These are phyloP conservation scores for Botrytis squamosa DNA, from an alignment of 2,329 filamentous ascomycete species.

Conservation along the genomic window DNA sequence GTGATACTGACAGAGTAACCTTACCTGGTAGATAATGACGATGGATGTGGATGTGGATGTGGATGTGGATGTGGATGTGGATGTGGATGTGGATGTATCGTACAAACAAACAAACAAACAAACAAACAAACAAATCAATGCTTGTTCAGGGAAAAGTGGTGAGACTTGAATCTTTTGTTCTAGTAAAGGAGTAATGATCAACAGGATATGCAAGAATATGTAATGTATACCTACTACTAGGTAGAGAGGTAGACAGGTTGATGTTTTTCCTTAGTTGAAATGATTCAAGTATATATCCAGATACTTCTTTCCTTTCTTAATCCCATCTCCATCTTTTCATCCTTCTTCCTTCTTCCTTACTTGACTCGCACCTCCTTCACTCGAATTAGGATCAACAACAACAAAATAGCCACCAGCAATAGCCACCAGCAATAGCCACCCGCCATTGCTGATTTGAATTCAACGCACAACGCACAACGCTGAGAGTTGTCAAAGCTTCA, in stretches of 20 bases:
- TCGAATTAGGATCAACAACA: neutral
- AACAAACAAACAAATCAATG: neutral
- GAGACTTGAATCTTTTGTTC: neutral
- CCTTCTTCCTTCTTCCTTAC: neutral
- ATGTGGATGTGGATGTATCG: neutral
- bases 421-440: neutral
- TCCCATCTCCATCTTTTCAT: neutral
- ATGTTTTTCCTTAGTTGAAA: no score
- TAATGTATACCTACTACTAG: neutral
- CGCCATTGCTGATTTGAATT: neutral
- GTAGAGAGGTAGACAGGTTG: neutral
- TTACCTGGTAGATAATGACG: neutral
- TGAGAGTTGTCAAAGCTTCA: neutral
- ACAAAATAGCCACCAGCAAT: neutral
- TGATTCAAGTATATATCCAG: neutral
- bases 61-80: neutral
- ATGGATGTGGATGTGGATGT: neutral
- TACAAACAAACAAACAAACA: neutral
- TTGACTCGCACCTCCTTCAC: neutral
- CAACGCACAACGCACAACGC: neutral
- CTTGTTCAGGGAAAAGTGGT: neutral
- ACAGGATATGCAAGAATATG: neutral
- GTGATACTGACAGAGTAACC: neutral
- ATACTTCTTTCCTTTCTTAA: neutral
- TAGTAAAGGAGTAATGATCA: neutral